These are phyloP conservation scores for Murraya koenigii DNA, from an alignment of 345 rosid genomes.

Conservation along the genomic window DNA sequence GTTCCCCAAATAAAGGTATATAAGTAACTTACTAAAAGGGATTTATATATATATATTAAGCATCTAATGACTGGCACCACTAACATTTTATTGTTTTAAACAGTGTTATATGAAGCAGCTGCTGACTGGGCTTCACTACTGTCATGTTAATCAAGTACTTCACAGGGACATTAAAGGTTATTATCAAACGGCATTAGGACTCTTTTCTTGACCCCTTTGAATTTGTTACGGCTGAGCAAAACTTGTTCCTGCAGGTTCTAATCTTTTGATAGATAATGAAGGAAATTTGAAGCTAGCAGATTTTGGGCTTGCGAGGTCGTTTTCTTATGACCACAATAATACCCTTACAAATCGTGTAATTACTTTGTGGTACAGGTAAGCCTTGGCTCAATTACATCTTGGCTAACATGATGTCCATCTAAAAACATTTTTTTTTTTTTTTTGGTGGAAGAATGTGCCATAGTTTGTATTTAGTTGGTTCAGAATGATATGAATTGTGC, in stretches of 20 bases:
- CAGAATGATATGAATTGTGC: slow-evolving; percentile 8
- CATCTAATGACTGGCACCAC: not conserved
- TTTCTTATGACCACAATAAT: slow-evolving; percentile 69
- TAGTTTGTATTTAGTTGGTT: slow-evolving; percentile 1
- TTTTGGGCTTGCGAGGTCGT: slow-evolving; percentile 94
- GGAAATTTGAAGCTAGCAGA: slow-evolving; percentile 95
- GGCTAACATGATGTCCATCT: not conserved
- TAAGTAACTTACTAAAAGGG: not conserved
- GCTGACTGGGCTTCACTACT: slow-evolving; percentile 93
- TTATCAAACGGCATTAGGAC: not conserved
- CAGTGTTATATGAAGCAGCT: slow-evolving; percentile 99
- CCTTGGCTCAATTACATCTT: not conserved
- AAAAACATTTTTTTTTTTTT: not conserved
- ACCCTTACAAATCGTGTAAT: slow-evolving; percentile 92
- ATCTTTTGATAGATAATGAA: slow-evolving; percentile 92
- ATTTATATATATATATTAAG: too few species aligned
- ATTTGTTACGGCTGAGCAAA: not conserved
- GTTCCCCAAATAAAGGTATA: slow-evolving; percentile 91
- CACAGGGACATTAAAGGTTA: slow-evolving; percentile 98
- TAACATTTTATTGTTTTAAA: not conserved
- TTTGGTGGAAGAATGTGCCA: not conserved
- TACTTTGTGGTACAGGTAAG: slow-evolving; percentile 95
- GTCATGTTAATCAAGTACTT: slow-evolving; percentile 95
- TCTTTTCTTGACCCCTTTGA: not conserved
- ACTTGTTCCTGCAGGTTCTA: slow-evolving; percentile 62